Conservation (phyloP, 495 filamentous ascomycete genomes). For the Penicillium cosmopolitanum region DNA sequence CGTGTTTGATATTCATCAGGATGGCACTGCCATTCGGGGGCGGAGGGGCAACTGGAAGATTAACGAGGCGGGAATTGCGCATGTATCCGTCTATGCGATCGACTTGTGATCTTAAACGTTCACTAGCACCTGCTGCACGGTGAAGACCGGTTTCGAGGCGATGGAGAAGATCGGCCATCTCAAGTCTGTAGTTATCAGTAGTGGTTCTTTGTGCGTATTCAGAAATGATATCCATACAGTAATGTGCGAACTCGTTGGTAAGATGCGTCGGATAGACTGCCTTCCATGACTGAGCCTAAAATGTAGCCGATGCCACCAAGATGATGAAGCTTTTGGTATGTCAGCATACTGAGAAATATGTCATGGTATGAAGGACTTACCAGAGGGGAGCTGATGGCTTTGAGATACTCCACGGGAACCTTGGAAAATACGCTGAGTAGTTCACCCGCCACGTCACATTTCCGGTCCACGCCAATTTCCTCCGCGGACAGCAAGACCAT, state of each 20-base stretch:
- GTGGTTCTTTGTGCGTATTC: not conserved
- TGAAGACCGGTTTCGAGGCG: constrained; percentile 48
- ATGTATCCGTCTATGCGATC: constrained; percentile 54
- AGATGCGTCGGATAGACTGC: constrained; percentile 47
- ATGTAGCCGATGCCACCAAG: constrained; percentile 54
- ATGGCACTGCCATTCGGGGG: constrained; percentile 13
- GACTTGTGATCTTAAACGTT: constrained; percentile 46
- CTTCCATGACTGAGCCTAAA: constrained; percentile 53
- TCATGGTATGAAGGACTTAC: constrained; percentile 17
- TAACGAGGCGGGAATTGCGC: constrained; percentile 33
- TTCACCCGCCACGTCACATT: constrained; percentile 52
- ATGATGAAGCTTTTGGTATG: constrained; percentile 42
- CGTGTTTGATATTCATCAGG: constrained; percentile 15
- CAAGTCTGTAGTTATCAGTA: constrained; percentile 13
- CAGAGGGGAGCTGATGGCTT: constrained; percentile 54
- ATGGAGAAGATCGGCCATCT: constrained; percentile 53
- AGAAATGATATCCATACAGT: constrained; percentile 27
- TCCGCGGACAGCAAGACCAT: constrained; percentile 51
- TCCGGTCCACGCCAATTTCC: constrained; percentile 44
- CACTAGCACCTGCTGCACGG: constrained; percentile 42
- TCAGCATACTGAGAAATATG: constrained; percentile 5
- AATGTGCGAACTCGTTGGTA: constrained; percentile 49
- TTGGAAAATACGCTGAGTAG: constrained; percentile 49
- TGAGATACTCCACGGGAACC: constrained; percentile 48
- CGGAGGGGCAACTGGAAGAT: constrained; percentile 19